Conservation (phyloP, 2,329 filamentous ascomycete species). For the Ophiostoma ulmi region DNA sequence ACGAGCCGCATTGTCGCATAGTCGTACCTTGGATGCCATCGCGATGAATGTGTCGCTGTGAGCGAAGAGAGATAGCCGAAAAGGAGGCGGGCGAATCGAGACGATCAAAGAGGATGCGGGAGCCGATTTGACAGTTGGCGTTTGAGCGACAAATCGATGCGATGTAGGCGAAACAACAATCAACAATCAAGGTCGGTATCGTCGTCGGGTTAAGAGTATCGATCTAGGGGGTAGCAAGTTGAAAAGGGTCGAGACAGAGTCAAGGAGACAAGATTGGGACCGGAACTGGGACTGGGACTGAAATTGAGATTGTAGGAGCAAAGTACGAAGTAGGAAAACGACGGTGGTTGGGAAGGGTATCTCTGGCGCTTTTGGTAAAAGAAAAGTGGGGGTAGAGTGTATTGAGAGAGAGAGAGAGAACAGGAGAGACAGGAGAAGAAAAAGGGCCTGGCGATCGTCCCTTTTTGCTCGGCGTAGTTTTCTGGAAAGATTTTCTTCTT, state of each 20-base stretch:
- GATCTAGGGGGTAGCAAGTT: constrained; percentile 12
- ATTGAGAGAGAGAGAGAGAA: constrained; percentile 7
- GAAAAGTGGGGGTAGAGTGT: constrained; percentile 23
- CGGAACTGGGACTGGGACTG: constrained; percentile 8
- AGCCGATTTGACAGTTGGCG: background rate
- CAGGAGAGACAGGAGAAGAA: background rate
- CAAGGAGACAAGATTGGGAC: constrained; percentile 15
- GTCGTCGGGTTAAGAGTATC: background rate
- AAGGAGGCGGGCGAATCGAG: background rate
- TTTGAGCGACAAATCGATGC: background rate
- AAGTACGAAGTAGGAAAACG: constrained; percentile 20
- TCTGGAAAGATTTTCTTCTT: background rate
- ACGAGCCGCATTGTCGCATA: background rate
- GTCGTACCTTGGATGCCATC: constrained; percentile 26
- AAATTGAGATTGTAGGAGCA: constrained; percentile 17
- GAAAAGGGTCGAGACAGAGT: constrained; percentile 14
- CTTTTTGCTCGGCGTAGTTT: constrained; percentile 17
- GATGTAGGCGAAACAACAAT: constrained; percentile 3
- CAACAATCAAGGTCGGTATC: background rate
- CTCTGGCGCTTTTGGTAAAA: constrained; percentile 13
- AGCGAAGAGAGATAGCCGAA: background rate
- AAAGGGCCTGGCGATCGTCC: constrained; percentile 23
- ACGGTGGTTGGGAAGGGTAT: constrained; percentile 24
- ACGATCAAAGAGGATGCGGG: background rate
- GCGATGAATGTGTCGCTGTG: constrained; percentile 11